Evolutionary conservation across 2,329 filamentous ascomycete species (phyloP).

Genomic region (Dendrostoma leiphaemia): DNA sequence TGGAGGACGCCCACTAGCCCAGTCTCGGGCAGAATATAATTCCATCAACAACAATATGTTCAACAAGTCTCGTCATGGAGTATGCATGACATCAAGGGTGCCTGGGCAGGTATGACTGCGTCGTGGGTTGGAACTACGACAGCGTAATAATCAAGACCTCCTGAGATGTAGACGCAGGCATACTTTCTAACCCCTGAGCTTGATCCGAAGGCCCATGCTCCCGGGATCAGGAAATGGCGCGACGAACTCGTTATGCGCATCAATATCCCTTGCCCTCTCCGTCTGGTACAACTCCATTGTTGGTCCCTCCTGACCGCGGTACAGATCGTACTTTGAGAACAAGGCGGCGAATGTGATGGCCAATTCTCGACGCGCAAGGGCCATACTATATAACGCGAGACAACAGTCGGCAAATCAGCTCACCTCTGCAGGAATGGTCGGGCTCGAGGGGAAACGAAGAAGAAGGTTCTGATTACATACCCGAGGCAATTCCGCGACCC

Average conservation of each 20-base stretch:
- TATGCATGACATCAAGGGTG: too few species aligned
- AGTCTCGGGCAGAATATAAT: too few species aligned
- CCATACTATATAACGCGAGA: constrained; percentile 17
- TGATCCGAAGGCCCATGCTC: constrained; percentile 24
- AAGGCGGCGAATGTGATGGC: constrained; percentile 24
- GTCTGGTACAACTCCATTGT: constrained; percentile 26
- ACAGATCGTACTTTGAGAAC: constrained; percentile 24
- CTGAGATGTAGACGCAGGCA: too few species aligned
- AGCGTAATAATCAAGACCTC: too few species aligned
- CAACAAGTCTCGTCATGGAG: too few species aligned
- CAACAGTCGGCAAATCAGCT: too few species aligned
- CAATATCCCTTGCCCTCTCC: constrained; percentile 21
- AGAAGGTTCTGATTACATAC: constrained; percentile 17
- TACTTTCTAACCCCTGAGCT: too few species aligned
- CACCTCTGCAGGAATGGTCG: neutral
- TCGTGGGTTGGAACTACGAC: too few species aligned
- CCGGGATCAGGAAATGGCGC: constrained; percentile 21
- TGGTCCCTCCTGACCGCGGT: constrained; percentile 23
- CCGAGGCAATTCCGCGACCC: constrained; percentile 26
- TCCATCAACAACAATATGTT: too few species aligned
- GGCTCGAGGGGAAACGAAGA: too few species aligned
- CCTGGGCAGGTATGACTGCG: too few species aligned
- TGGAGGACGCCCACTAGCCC: too few species aligned
- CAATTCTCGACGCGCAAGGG: constrained; percentile 25
- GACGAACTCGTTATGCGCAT: constrained; percentile 22